These are phyloP conservation scores for Aspergillus asperescens DNA, from an alignment of 495 filamentous ascomycete species.

Conservation along the genomic window DNA sequence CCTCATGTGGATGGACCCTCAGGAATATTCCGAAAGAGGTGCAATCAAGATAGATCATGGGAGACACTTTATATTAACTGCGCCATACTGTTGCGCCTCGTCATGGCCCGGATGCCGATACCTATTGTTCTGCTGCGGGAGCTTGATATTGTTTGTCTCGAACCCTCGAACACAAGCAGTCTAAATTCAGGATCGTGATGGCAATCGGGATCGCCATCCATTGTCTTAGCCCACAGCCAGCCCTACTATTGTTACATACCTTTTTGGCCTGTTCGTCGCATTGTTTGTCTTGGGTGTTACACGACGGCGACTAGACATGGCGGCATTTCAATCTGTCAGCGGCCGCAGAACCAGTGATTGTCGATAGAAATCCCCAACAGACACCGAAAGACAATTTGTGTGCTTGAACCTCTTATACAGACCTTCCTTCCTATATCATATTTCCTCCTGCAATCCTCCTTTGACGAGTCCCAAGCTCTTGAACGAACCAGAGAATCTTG, in stretches of 20 bases:
- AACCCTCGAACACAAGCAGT: background rate
- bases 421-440: background rate
- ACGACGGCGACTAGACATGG: constrained; percentile 11
- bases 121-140: constrained; percentile 6
- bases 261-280: background rate
- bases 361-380: background rate
- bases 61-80: constrained; percentile 1
- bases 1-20: background rate
- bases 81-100: background rate
- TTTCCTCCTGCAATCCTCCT: background rate
- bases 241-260: constrained; percentile 3
- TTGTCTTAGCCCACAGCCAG: background rate
- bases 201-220: constrained; percentile 1
- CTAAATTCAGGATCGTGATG: background rate
- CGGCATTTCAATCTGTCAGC: background rate
- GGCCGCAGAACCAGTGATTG: background rate
- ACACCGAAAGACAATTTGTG: background rate
- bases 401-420: constrained; percentile 6
- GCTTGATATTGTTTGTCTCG: constrained; percentile 14
- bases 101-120: background rate
- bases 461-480: background rate
- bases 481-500: background rate
- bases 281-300: constrained; percentile 28
- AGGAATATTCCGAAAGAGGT: background rate
- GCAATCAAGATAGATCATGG: background rate